Percentiles rank a stretch among this genome's conserved stretches.
phyloP scores from a whole-genome alignment of 345 rosid genomes.

The Euphorbia pulcherrima region DNA sequence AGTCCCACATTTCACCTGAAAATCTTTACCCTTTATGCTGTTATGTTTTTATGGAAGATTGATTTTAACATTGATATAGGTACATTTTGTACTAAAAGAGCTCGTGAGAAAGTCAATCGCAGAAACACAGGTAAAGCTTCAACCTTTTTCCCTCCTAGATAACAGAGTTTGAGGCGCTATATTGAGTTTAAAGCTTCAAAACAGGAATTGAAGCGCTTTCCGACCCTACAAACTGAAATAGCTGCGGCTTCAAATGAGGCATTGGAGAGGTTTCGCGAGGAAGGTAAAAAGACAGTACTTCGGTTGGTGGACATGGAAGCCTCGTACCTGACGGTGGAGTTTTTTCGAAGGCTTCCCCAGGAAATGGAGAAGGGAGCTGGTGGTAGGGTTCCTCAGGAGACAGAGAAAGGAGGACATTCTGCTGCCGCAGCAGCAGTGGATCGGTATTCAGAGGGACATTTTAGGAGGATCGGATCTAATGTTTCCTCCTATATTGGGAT shows the following conservation, averaged over 20 bases:
- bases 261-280: conserved; percentile 37
- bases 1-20: background rate
- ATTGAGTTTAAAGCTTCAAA: too few relatives aligned
- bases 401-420: conserved; percentile 29
- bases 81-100: conserved; percentile 39
- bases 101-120: conserved; percentile 37
- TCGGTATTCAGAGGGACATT: conserved; percentile 34
- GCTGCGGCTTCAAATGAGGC: conserved; percentile 34
- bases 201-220: conserved; percentile 38
- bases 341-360: conserved; percentile 39
- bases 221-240: conserved; percentile 33
- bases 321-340: conserved; percentile 37
- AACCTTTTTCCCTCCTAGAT: background rate
- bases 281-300: conserved; percentile 33
- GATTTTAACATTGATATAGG: conserved; percentile 20
- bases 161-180: background rate
- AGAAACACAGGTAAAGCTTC: conserved; percentile 33
- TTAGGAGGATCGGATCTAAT: conserved; percentile 41
- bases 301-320: conserved; percentile 42
- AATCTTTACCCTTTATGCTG: background rate
- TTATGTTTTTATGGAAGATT: background rate
- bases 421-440: conserved; percentile 22
- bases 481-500: conserved; percentile 33
- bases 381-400: conserved; percentile 36
- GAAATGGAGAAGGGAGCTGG: conserved; percentile 36